Base-by-base conservation (phyloP, 495 filamentous ascomycete species). In the Amorphotheca resinae region DNA sequence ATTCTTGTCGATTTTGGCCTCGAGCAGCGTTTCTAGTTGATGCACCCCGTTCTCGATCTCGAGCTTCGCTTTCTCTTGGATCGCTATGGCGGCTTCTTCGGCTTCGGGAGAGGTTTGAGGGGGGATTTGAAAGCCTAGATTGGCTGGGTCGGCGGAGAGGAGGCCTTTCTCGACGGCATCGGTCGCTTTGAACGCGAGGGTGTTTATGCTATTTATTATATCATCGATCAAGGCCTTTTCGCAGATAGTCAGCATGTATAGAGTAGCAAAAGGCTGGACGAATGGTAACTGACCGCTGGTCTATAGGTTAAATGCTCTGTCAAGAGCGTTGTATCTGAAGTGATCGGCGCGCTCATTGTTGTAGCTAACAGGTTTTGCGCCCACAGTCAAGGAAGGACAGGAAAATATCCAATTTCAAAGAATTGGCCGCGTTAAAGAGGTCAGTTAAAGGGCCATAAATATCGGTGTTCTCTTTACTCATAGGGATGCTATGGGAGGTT, bases 231-330 rank as follows among this genome's bases (percentile, higher is more conserved):
- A 74, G 47, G 81, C 81, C 88, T 94, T 52, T 21, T 20, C 22
- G 33, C 20, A 38, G 38, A 16, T 35, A 45, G 39, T 47, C 34
- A 42, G 36, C n/a, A 8, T 17, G 15, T 9, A 25, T 48, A 59
- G 38, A 60, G 52, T 37, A 54, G 33, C 15, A 20, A 41, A 41
- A 17, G 28, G 26, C 20, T 22, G 1, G n/a, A 21, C 6, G 15
- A 31, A 23, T 22, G 18, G n/a, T 4, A 37, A 69, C 79, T 61
- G 59, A 95, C 89, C 48, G 94, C 69, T 20, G 91, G 91, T 1
- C 91, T 89, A 54, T 94, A 95, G 48, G 84, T 82, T 54, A 98
- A 81, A 58, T 96, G 91, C 71, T 98, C 91, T 6, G 93, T 95
- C 52, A 98, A 73, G 51, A 98, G 70, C 43, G 85, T 79, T 21